Evolutionary conservation across 129 eudicot genomes (phyloP).

Genomic region (Centaurea solstitialis): DNA sequence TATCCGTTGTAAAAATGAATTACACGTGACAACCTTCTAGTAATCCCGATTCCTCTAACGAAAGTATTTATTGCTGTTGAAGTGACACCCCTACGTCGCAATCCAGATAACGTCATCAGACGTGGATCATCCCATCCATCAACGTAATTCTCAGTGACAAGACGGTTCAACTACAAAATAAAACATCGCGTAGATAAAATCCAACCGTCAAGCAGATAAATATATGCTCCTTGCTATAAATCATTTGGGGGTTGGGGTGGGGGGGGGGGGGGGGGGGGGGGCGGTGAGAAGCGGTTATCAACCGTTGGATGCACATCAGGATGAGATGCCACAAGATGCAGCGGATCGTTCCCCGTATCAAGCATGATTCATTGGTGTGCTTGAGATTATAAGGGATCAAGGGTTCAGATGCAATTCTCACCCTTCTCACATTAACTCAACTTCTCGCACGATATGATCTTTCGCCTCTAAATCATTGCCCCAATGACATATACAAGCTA

Average conservation of each 20-base stretch:
- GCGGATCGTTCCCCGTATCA: too few relatives aligned
- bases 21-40: slow-evolving; percentile 66
- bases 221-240: background rate
- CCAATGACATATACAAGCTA: background rate
- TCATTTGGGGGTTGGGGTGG: too few relatives aligned
- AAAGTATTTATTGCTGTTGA: slow-evolving; percentile 86
- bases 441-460: background rate
- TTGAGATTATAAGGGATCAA: too few relatives aligned
- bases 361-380: too few relatives aligned
- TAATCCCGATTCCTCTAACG: slow-evolving; percentile 92
- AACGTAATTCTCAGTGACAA: slow-evolving; percentile 85
- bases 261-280: too few relatives aligned
- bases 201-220: background rate
- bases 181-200: background rate
- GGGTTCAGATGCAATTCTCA: too few relatives aligned
- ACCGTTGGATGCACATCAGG: too few relatives aligned
- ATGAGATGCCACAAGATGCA: too few relatives aligned
- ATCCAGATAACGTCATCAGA: slow-evolving; percentile 92
- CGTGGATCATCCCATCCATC: slow-evolving; percentile 99
- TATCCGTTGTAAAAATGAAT: background rate
- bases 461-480: background rate
- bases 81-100: slow-evolving; percentile 93
- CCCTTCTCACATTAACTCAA: too few relatives aligned
- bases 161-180: slow-evolving; percentile 77
- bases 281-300: too few relatives aligned